Percentiles rank a stretch among this genome's conserved stretches.
Conservation (phyloP, 2,329 filamentous ascomycete species). For the Cladosporium oxysporum region DNA sequence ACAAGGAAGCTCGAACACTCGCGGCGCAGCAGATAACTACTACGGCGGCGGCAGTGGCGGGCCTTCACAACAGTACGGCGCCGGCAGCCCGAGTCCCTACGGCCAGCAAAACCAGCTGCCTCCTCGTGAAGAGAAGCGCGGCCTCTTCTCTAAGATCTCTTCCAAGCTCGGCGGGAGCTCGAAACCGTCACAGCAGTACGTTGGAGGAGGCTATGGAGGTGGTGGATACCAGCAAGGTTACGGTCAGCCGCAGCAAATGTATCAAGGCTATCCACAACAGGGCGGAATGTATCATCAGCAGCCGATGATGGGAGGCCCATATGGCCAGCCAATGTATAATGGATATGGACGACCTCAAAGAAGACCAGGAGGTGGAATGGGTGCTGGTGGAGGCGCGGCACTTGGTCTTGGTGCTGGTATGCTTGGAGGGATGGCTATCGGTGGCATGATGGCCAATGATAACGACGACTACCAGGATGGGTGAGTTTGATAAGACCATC, state of each 20-base stretch:
- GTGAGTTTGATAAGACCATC: conserved; percentile 18
- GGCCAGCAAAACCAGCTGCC: conserved; percentile 36
- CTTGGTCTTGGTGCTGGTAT: conserved; percentile 80
- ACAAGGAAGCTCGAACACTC: conserved; percentile 28
- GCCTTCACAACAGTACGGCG: background rate
- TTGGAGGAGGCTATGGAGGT: conserved; percentile 33
- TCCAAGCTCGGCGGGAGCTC: conserved; percentile 44
- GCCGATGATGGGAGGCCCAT: background rate
- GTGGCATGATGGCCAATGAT: conserved; percentile 63
- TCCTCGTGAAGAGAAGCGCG: conserved; percentile 42
- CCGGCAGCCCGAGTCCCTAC: conserved; percentile 30
- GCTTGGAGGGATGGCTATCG: conserved; percentile 73
- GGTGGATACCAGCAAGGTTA: conserved; percentile 28
- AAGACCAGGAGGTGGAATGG: conserved; percentile 53
- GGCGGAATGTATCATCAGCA: background rate
- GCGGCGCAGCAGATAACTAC: conserved; percentile 21
- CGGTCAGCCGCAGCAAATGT: conserved; percentile 41
- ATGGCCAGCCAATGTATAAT: conserved; percentile 4
- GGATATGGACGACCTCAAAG: conserved; percentile 12
- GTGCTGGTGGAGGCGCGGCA: conserved; percentile 71
- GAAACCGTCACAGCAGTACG: conserved; percentile 30
- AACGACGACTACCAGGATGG: conserved; percentile 55
- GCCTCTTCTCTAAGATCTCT: conserved; percentile 56
- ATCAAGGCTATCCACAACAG: conserved; percentile 41
- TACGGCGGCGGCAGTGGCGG: conserved; percentile 2